Conservation (phyloP, 163 green algal genomes). For the Scenedesmus sp. region DNA sequence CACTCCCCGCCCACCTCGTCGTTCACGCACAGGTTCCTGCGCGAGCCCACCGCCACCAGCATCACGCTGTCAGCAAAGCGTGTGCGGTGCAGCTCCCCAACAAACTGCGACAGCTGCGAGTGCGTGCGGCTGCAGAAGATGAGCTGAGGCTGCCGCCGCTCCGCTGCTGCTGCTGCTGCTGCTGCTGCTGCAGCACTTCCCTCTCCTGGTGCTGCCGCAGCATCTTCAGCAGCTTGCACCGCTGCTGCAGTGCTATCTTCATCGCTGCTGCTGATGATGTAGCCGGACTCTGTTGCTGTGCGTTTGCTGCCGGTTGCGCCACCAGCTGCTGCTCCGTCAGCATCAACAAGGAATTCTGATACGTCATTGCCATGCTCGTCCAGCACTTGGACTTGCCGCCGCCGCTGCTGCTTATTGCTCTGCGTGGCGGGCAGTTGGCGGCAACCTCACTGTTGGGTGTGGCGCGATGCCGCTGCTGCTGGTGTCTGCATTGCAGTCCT, state of each 20-base stretch:
- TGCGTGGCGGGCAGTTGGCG: not conserved
- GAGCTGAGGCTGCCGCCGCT: constrained; percentile 72
- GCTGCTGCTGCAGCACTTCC: constrained; percentile 25
- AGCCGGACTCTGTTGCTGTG: not conserved
- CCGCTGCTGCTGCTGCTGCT: constrained; percentile 22
- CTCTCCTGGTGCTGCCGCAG: constrained; percentile 1
- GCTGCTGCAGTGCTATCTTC: constrained; percentile 13
- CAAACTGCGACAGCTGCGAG: constrained; percentile 94
- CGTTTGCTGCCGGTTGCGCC: constrained; percentile 7
- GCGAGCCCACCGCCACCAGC: constrained; percentile 76
- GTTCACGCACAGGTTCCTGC: constrained; percentile 90
- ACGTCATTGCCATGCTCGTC: constrained; percentile 48
- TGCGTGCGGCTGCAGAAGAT: constrained; percentile 97
- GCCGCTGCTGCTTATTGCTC: not conserved
- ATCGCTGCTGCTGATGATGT: constrained; percentile 36
- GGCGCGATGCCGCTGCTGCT: constrained; percentile 1
- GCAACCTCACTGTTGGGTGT: not conserved
- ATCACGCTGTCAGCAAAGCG: constrained; percentile 74
- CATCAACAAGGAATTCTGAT: constrained; percentile 43
- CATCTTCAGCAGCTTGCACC: not conserved
- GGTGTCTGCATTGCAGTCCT: not conserved
- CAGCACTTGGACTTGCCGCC: constrained; percentile 15
- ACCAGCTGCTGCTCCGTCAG: not conserved
- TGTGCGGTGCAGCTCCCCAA: constrained; percentile 88
- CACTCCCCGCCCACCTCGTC: constrained; percentile 78